phyloP scores from a whole-genome alignment of 495 filamentous ascomycete species.

The Evernia prunastri region DNA sequence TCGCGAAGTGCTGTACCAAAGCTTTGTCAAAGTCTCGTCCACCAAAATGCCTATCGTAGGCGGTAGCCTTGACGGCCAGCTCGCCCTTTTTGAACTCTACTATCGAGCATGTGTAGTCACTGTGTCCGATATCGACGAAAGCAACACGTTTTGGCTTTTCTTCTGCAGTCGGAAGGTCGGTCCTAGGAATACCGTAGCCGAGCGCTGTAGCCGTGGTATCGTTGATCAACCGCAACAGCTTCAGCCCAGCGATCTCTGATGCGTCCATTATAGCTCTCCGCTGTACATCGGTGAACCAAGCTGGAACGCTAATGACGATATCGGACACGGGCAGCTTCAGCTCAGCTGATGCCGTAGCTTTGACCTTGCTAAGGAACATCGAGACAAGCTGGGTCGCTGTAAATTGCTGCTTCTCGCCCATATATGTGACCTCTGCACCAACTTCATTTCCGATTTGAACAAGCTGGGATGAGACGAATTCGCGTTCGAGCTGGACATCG shows the following conservation, averaged over 20 bases:
- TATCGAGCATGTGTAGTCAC: constrained; percentile 88
- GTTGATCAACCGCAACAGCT: constrained; percentile 90
- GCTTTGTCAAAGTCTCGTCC: constrained; percentile 96
- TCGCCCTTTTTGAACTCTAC: constrained; percentile 98
- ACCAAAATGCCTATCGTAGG: constrained; percentile 93
- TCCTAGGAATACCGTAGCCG: constrained; percentile 95
- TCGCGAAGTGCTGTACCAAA: constrained; percentile 86
- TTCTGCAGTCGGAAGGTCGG: constrained; percentile 78
- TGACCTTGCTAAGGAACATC: constrained; percentile 94
- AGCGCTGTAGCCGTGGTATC: constrained; percentile 95
- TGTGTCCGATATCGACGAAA: constrained; percentile 95
- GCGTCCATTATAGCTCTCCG: constrained; percentile 85
- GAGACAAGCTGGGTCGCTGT: constrained; percentile 82
- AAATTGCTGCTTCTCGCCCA: constrained; percentile 92
- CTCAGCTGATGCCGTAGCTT: constrained; percentile 78
- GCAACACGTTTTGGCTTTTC: constrained; percentile 90
- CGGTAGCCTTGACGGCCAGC: constrained; percentile 85
- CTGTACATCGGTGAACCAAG: constrained; percentile 97
- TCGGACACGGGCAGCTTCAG: constrained; percentile 91
- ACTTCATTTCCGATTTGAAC: constrained; percentile 90
- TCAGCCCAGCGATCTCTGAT: constrained; percentile 88
- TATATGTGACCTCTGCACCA: constrained; percentile 87
- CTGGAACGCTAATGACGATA: constrained; percentile 85
- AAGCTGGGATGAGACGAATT: constrained; percentile 80
- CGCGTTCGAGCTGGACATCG: constrained; percentile 84